These are phyloP conservation scores for Simplicillium sp. DNA, from an alignment of 2,329 filamentous ascomycete genomes.

Conservation along the genomic window DNA sequence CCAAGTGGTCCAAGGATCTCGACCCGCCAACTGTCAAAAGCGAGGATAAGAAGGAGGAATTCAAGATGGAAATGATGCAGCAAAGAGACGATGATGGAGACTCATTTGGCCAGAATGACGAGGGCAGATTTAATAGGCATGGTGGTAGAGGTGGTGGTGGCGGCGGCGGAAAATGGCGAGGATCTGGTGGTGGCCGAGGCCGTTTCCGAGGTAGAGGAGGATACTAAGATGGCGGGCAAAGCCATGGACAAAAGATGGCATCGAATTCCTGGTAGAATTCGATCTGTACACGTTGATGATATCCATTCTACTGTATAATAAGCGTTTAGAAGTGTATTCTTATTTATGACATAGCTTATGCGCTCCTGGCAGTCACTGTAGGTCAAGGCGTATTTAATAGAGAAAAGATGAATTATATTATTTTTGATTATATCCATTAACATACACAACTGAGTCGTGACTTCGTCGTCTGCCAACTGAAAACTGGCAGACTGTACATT, in stretches of 20 bases:
- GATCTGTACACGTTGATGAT: too few relatives aligned
- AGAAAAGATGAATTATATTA: neutral
- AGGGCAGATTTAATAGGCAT: conserved; percentile 19
- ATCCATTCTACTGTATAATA: too few relatives aligned
- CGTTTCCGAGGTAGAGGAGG: conserved; percentile 25
- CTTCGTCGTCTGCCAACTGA: conserved; percentile 18
- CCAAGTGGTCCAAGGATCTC: conserved; percentile 68
- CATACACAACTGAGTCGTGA: conserved; percentile 18
- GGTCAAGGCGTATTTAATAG: too few relatives aligned
- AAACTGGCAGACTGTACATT: too few relatives aligned
- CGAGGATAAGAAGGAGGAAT: conserved; percentile 46
- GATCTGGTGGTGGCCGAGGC: conserved; percentile 17
- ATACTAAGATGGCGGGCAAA: conserved; percentile 8
- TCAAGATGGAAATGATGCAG: conserved; percentile 17
- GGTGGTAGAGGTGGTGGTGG: conserved; percentile 19
- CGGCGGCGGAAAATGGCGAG: conserved; percentile 28
- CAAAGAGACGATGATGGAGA: conserved; percentile 23
- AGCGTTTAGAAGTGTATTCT: too few relatives aligned
- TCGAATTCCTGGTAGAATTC: too few relatives aligned
- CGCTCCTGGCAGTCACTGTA: too few relatives aligned
- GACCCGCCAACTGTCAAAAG: conserved; percentile 66
- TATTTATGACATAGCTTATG: too few relatives aligned
- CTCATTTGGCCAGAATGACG: conserved; percentile 14
- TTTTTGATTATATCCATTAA: conserved; percentile 9
- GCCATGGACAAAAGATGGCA: neutral